Evolutionary conservation across 2,329 filamentous ascomycete species (phyloP).

Genomic region (Cercospora sp.): DNA sequence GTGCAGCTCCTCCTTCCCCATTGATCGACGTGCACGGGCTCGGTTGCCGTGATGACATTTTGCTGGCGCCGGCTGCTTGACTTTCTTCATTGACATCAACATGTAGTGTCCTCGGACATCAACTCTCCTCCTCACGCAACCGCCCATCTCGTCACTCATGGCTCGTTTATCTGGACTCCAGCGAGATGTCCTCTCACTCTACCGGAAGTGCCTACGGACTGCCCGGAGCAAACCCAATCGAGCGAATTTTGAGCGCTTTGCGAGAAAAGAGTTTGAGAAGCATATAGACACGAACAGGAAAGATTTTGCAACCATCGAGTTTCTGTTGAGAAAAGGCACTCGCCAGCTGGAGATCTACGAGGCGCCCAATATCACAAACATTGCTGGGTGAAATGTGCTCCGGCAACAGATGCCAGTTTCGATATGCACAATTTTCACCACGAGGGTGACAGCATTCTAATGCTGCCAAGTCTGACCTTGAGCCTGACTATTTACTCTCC

Average conservation of each 20-base stretch:
- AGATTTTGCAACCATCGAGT: slow-evolving; percentile 84
- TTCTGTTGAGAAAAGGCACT: slow-evolving; percentile 75
- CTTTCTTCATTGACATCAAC: slow-evolving; percentile 8
- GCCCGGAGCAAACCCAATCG: slow-evolving; percentile 71
- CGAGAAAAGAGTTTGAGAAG: slow-evolving; percentile 69
- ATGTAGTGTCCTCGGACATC: neutral
- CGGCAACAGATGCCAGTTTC: neutral
- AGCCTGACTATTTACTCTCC: neutral
- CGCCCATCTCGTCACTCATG: slow-evolving; percentile 29
- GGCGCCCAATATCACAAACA: slow-evolving; percentile 77
- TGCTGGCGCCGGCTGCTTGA: neutral
- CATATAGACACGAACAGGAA: slow-evolving; percentile 71
- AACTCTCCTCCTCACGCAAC: neutral
- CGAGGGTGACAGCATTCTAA: neutral
- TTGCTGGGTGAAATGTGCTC: slow-evolving; percentile 42
- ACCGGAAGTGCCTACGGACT: slow-evolving; percentile 80
- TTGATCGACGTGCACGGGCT: slow-evolving; percentile 9
- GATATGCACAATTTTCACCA: neutral
- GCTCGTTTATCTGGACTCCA: slow-evolving; percentile 79
- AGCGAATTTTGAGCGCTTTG: slow-evolving; percentile 39
- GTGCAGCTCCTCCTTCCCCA: neutral
- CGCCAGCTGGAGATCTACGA: slow-evolving; percentile 81
- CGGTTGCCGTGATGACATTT: neutral
- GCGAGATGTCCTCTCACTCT: slow-evolving; percentile 80
- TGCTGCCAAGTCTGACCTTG: neutral